Percentiles rank a stretch among this genome's conserved stretches.
Conservation (phyloP, 2,329 filamentous ascomycete genomes). For the Epichloe aotearoae region DNA sequence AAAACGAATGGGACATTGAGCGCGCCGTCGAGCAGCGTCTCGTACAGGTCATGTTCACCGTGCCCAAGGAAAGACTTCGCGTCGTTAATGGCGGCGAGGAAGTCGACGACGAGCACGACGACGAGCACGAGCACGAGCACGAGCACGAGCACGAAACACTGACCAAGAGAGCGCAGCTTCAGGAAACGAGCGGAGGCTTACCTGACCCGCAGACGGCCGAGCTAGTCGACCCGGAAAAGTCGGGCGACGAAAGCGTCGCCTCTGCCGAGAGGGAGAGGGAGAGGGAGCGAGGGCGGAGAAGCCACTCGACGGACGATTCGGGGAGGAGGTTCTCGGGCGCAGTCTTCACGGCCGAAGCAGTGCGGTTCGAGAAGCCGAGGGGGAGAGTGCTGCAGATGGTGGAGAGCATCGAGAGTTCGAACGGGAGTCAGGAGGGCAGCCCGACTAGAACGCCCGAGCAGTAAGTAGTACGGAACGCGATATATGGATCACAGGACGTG, state of each 20-base stretch:
- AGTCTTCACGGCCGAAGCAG: slow-evolving; percentile 33
- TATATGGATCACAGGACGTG: background rate
- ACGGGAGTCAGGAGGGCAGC: slow-evolving; percentile 28
- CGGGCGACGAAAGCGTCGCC: background rate
- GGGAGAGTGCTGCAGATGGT: slow-evolving; percentile 43
- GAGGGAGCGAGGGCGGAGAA: slow-evolving; percentile 5
- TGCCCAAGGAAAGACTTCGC: slow-evolving; percentile 70
- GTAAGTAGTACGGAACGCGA: background rate
- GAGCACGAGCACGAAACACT: slow-evolving; percentile 5
- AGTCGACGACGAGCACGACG: slow-evolving; percentile 12
- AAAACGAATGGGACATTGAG: slow-evolving; percentile 69
- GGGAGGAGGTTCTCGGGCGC: slow-evolving; percentile 19
- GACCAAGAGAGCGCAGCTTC: slow-evolving; percentile 1
- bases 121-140: background rate
- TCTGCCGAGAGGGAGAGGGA: background rate
- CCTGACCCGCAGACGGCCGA: slow-evolving; percentile 22
- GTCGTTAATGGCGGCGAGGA: slow-evolving; percentile 72
- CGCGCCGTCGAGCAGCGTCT: slow-evolving; percentile 55
- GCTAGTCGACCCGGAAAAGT: slow-evolving; percentile 23
- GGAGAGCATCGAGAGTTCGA: slow-evolving; percentile 35
- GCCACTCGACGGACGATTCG: slow-evolving; percentile 18
- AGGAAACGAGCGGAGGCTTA: slow-evolving; percentile 1
- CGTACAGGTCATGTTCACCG: slow-evolving; percentile 84
- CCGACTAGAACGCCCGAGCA: slow-evolving; percentile 9
- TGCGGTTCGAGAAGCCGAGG: slow-evolving; percentile 27